Evolutionary conservation across 208 protist species (phyloP), one percentile per base, ranked within the genome.

Genomic region (Leishmania tarentolae): DNA sequence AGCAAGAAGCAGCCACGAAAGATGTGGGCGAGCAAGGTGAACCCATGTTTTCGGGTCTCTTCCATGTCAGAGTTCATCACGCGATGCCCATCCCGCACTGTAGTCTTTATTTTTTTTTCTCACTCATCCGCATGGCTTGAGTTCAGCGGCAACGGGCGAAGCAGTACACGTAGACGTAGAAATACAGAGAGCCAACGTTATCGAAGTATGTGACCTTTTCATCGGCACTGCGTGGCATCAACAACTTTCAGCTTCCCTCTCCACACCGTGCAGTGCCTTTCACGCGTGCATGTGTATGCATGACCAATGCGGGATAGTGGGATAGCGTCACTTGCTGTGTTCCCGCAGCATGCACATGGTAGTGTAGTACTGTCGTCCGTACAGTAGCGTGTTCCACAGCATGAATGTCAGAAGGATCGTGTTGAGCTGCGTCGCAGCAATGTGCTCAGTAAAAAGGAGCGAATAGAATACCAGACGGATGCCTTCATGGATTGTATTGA

Each of bases 371-470:
- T 89, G 85, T 21, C 85, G 80, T 57, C 87, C 88, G 76, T 93
- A 93, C 42, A 89, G 69, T 8, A 80, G 77, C 8, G 80, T 82
- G 80, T 92, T 94, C 78, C 84, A 89, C 8, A 79, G 37, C 63
- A 91, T 84, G 40, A 94, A 86, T n/a, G 88, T 88, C 56, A 96
- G 88, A 24, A 86, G 44, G 37, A 96, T 88, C 2, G 92, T 96
- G 82, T 92, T 89, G 5, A 87, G 28, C 68, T 91, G 84, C 42
- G 87, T 87, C 24, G 87, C 86, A 11, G 42, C 78, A 17, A 79
- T 46, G 63, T 91, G 88, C 37, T 86, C 53, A 28, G 63, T 70
- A 75, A 93, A 93, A 9, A 93, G 82, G 31, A 71, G 53, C 17
- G 84, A 79, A 72, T 87, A 91, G 5, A 93, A 66, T 35, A 90